phyloP scores from a whole-genome alignment of 164 flowering plant genomes.

The Houttuynia cordata region DNA sequence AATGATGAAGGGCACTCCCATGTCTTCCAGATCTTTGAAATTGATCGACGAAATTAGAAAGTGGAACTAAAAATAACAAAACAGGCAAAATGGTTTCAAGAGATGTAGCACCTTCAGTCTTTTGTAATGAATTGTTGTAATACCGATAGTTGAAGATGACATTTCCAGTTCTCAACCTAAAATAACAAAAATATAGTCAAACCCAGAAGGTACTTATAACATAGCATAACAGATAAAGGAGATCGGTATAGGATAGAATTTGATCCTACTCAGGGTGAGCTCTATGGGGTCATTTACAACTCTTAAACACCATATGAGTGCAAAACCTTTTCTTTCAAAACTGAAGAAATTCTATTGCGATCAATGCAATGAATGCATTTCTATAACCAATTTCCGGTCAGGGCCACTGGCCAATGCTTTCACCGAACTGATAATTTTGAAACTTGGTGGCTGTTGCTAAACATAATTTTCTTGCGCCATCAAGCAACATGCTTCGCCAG shows the following conservation, averaged over 20 bases:
- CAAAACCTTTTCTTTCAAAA: neutral
- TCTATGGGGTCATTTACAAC: neutral
- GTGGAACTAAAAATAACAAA: neutral
- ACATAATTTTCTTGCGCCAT: too few species aligned
- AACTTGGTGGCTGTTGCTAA: too few species aligned
- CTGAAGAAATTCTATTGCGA: neutral
- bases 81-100: neutral
- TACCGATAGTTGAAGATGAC: slow-evolving; percentile 87
- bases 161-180: slow-evolving; percentile 68
- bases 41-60: neutral
- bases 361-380: neutral
- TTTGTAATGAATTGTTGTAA: slow-evolving; percentile 49
- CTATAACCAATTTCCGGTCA: neutral
- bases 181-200: neutral
- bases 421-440: too few species aligned
- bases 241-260: too few species aligned
- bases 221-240: neutral
- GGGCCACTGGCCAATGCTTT: neutral
- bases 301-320: neutral
- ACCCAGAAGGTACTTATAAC: neutral
- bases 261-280: neutral
- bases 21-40: neutral
- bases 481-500: too few species aligned
- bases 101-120: slow-evolving; percentile 70
- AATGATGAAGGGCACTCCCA: neutral